These are phyloP conservation scores for Aspergillus nidulans DNA, from an alignment of 495 filamentous ascomycete species.

Conservation along the genomic window DNA sequence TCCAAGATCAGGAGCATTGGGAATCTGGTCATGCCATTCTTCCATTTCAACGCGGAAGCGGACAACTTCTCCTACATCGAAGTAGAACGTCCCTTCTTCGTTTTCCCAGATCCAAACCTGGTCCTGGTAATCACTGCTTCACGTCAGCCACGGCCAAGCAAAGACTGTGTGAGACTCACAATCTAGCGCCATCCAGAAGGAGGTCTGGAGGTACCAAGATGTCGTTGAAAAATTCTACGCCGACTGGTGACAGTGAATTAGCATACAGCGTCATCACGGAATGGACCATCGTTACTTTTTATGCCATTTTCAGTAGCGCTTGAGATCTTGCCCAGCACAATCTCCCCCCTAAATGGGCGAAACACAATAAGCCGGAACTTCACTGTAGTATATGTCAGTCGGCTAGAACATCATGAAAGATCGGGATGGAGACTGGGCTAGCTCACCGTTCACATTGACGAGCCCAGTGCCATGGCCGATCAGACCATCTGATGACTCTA, in stretches of 20 bases:
- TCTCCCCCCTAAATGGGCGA: slow-evolving; percentile 88
- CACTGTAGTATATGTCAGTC: slow-evolving; percentile 45
- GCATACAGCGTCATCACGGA: neutral
- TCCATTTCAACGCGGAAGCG: slow-evolving; percentile 79
- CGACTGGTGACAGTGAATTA: slow-evolving; percentile 48
- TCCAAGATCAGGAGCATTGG: slow-evolving; percentile 55
- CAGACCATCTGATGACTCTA: slow-evolving; percentile 82
- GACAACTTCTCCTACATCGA: slow-evolving; percentile 83
- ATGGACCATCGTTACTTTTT: slow-evolving; percentile 48
- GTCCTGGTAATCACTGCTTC: slow-evolving; percentile 59
- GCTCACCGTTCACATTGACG: slow-evolving; percentile 83
- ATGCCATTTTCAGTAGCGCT: slow-evolving; percentile 69
- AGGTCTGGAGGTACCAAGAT: slow-evolving; percentile 70
- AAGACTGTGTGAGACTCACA: slow-evolving; percentile 42
- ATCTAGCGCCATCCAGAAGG: slow-evolving; percentile 66
- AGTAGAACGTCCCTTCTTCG: slow-evolving; percentile 69
- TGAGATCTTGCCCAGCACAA: slow-evolving; percentile 74
- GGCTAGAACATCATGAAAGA: neutral
- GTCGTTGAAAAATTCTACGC: slow-evolving; percentile 85
- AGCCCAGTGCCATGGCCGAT: slow-evolving; percentile 86
- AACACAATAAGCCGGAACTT: slow-evolving; percentile 93
- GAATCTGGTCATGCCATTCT: slow-evolving; percentile 82
- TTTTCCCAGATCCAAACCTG: slow-evolving; percentile 77
- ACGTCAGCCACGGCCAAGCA: slow-evolving; percentile 23
- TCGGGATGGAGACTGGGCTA: neutral